A percentile compares a stretch with the other conserved stretches of the same genome.
Evolutionary conservation across 176 grass and related monocot genomes (phyloP).

Genomic region (Avena sativa): DNA sequence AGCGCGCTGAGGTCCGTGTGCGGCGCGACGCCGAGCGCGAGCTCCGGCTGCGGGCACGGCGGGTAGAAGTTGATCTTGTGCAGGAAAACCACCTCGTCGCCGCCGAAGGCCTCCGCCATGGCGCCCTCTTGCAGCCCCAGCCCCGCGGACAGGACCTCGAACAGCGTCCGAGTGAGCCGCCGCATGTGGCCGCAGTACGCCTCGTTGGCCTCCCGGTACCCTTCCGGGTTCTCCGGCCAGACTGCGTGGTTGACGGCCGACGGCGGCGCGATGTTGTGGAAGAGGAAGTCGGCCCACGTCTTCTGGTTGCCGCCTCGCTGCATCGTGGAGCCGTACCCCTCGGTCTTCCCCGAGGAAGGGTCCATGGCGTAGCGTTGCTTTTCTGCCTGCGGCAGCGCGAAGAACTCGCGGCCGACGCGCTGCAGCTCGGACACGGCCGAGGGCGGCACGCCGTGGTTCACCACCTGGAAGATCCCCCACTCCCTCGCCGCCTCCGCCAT

Average conservation of each 20-base stretch:
- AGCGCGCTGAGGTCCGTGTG: constrained; percentile 82
- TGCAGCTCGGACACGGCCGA: constrained; percentile 64
- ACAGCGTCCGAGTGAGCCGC: constrained; percentile 46
- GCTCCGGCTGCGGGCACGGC: constrained; percentile 73
- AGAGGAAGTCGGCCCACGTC: constrained; percentile 83
- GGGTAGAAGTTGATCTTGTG: constrained; percentile 92
- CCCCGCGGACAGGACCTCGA: constrained; percentile 59
- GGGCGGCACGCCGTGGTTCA: constrained; percentile 70
- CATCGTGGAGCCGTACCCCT: constrained; percentile 71
- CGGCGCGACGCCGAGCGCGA: constrained; percentile 64
- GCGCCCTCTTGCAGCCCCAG: constrained; percentile 40
- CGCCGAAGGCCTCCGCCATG: constrained; percentile 58
- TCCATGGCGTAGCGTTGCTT: constrained; percentile 62
- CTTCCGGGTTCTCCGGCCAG: constrained; percentile 55
- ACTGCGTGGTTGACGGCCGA: constrained; percentile 39
- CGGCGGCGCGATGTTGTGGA: constrained; percentile 71
- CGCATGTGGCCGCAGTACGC: constrained; percentile 57
- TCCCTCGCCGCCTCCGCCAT: constrained; percentile 40
- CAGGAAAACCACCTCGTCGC: constrained; percentile 53
- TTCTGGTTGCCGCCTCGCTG: constrained; percentile 71
- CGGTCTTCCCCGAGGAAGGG: constrained; percentile 31
- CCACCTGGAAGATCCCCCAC: constrained; percentile 81
- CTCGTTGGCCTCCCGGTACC: constrained; percentile 66
- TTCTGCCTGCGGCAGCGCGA: constrained; percentile 72
- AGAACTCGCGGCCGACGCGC: constrained; percentile 73